Evolutionary conservation across 805 yeast genomes (phyloP).

Genomic region (Wickerhamomyces sydowiorum): DNA sequence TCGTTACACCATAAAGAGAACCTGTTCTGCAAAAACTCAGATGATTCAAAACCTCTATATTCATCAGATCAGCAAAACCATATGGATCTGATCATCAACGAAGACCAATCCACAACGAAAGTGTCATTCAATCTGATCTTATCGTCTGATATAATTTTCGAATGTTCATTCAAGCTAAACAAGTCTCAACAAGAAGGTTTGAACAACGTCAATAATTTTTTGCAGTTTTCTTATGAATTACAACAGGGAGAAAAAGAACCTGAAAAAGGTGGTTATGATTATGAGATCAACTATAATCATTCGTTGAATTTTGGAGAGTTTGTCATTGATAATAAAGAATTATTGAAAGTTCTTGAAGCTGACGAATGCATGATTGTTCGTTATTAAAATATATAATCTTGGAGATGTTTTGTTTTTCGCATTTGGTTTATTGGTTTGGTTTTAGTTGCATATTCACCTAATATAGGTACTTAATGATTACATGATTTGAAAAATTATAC

Average conservation of each 20-base stretch:
- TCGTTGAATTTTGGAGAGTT: neutral
- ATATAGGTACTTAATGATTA: too few relatives aligned
- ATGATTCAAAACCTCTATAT: neutral
- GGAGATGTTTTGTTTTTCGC: too few relatives aligned
- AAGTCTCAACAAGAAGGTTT: neutral
- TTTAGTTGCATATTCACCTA: neutral
- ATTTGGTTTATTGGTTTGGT: too few relatives aligned
- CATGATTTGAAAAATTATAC: too few relatives aligned
- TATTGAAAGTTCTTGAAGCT: neutral
- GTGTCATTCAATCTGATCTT: neutral
- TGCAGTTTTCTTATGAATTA: neutral
- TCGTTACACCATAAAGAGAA: conserved; percentile 1
- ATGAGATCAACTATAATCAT: neutral
- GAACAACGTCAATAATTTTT: too few relatives aligned
- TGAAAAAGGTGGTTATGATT: conserved; percentile 1
- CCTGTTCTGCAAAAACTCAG: neutral
- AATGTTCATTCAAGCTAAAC: neutral
- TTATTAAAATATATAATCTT: too few relatives aligned
- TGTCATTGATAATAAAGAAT: neutral
- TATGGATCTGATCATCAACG: conserved; percentile 11
- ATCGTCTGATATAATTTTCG: neutral
- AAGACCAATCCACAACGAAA: conserved; percentile 9
- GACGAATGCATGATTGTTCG: neutral
- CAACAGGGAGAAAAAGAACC: neutral
- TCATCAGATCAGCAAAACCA: conserved; percentile 2